Conservation (phyloP, 495 filamentous ascomycete genomes). For the Ascobolus immersus region DNA sequence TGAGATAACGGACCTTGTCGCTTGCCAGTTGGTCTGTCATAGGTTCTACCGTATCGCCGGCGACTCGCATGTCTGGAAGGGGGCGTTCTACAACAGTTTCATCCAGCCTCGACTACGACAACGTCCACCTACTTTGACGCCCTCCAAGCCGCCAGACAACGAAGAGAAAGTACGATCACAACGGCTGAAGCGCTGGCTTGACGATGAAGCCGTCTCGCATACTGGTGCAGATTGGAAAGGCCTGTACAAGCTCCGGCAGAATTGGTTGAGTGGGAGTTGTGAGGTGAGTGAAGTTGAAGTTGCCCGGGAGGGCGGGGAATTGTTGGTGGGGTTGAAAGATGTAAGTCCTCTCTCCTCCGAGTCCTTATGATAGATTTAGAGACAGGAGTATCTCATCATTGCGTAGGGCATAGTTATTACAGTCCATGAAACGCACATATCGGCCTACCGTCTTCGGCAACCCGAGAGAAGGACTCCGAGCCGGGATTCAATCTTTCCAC, state of each 20-base stretch:
- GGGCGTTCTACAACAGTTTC: slow-evolving; percentile 66
- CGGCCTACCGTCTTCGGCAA: no score
- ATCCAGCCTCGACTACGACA: slow-evolving; percentile 65
- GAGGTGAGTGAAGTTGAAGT: slow-evolving; percentile 52
- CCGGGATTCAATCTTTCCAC: no score
- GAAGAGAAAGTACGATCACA: no score
- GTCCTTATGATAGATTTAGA: background rate
- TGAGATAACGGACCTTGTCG: slow-evolving; percentile 37
- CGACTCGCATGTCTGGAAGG: slow-evolving; percentile 82
- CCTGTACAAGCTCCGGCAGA: slow-evolving; percentile 71
- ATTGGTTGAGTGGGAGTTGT: slow-evolving; percentile 72
- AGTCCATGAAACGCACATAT: no score
- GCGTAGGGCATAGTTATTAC: slow-evolving; percentile 53
- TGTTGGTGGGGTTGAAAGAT: slow-evolving; percentile 13
- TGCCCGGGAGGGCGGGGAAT: slow-evolving; percentile 11
- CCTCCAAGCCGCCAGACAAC: slow-evolving; percentile 29
- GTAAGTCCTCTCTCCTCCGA: slow-evolving; percentile 5
- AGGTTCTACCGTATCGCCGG: slow-evolving; percentile 47
- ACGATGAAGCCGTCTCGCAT: slow-evolving; percentile 33
- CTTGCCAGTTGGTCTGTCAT: slow-evolving; percentile 53
- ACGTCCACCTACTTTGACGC: no score
- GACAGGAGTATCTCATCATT: no score
- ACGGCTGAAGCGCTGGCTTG: slow-evolving; percentile 62
- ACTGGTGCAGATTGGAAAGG: slow-evolving; percentile 54
- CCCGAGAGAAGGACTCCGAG: no score